Conservation (phyloP, 208 protist species). For the Leishmania major region DNA sequence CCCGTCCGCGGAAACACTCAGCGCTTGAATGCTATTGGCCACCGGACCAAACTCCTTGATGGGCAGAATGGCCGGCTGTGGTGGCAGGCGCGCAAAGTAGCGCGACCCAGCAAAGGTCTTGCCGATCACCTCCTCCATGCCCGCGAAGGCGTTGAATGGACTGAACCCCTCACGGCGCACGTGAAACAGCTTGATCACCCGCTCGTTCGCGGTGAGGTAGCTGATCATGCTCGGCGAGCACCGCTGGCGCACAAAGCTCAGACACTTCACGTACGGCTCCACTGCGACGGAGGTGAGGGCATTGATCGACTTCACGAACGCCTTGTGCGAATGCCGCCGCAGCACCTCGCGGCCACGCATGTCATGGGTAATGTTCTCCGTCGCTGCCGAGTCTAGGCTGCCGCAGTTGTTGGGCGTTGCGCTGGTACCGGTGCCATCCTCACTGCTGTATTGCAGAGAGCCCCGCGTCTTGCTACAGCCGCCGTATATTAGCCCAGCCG, state of each 20-base stretch:
- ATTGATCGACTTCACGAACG: slow-evolving; percentile 84
- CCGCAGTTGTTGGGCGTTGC: slow-evolving; percentile 20
- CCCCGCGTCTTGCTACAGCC: slow-evolving; percentile 15
- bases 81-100: slow-evolving; percentile 71
- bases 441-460: slow-evolving; percentile 17
- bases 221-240: slow-evolving; percentile 82
- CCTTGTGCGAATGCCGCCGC: slow-evolving; percentile 81
- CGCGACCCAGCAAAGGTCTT: slow-evolving; percentile 47
- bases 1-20: slow-evolving; percentile 76
- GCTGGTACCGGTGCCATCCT: slow-evolving; percentile 30
- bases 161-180: slow-evolving; percentile 81
- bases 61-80: slow-evolving; percentile 64
- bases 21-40: slow-evolving; percentile 68
- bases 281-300: slow-evolving; percentile 82
- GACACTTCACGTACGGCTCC: slow-evolving; percentile 73
- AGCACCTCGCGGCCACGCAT: slow-evolving; percentile 66
- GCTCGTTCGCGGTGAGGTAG: slow-evolving; percentile 88
- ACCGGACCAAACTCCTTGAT: slow-evolving; percentile 80
- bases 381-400: slow-evolving; percentile 48
- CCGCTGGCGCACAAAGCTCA: slow-evolving; percentile 62
- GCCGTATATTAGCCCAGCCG: slow-evolving; percentile 12
- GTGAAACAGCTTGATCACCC: slow-evolving; percentile 87
- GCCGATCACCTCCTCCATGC: slow-evolving; percentile 68
- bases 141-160: slow-evolving; percentile 71
- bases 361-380: slow-evolving; percentile 50